Percentiles rank a stretch among this genome's conserved stretches.
Conservation (phyloP, 495 filamentous ascomycete species). For the Aspergillus funiculosus region DNA sequence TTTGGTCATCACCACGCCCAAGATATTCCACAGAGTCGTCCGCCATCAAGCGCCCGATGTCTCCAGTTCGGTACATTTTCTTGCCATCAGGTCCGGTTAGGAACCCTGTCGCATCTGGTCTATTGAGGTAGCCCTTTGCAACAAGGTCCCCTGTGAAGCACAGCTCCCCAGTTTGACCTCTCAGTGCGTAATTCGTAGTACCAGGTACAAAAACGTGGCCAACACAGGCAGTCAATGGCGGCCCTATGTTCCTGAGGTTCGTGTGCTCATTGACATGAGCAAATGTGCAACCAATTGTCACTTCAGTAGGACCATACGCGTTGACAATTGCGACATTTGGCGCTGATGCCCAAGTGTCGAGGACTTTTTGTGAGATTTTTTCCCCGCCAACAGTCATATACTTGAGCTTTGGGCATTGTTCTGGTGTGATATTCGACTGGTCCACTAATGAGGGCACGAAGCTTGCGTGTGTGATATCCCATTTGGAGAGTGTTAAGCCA, state of each 20-base stretch:
- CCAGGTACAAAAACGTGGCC: conserved; percentile 70
- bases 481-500: conserved; percentile 33
- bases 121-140: conserved; percentile 80
- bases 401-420: conserved; percentile 26
- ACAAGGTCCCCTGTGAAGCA: conserved; percentile 83
- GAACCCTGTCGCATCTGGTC: conserved; percentile 52
- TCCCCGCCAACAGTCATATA: conserved; percentile 44
- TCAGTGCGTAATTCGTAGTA: conserved; percentile 61
- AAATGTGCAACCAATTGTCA: conserved; percentile 82
- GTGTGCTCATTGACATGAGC: conserved; percentile 63
- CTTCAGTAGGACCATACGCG: conserved; percentile 77
- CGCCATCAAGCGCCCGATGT: conserved; percentile 41
- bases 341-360: conserved; percentile 39
- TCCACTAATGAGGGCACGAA: conserved; percentile 35
- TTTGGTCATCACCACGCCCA: conserved; percentile 71
- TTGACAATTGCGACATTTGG: conserved; percentile 38
- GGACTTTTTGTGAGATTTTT: conserved; percentile 39
- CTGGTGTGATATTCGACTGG: conserved; percentile 23
- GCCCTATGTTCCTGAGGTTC: conserved; percentile 78
- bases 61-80: conserved; percentile 47
- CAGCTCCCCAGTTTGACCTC: conserved; percentile 80
- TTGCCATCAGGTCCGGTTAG: conserved; percentile 31
- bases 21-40: conserved; percentile 55
- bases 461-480: conserved; percentile 75
- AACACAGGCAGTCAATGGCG: conserved; percentile 74